phyloP scores from a whole-genome alignment of 1,284 basidiomycete species.

The Sphaerobolus stellatus region DNA sequence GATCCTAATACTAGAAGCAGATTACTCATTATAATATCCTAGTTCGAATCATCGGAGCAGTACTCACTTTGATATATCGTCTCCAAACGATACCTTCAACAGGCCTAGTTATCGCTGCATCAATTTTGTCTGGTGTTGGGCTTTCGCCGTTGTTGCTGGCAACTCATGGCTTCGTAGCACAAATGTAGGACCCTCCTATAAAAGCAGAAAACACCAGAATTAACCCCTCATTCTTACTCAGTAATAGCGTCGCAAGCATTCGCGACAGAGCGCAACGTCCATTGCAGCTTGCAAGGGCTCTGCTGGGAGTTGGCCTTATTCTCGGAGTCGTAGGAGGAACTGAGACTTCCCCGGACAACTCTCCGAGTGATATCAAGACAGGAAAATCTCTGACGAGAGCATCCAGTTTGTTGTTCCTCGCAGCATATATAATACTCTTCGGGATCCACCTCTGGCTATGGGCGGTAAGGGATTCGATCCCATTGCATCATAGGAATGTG shows the following conservation, averaged over 20 bases:
- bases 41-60: slow-evolving; percentile 61
- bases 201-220: neutral
- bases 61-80: slow-evolving; percentile 54
- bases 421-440: slow-evolving; percentile 45
- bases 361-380: neutral
- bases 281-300: slow-evolving; percentile 41
- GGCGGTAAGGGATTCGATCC: slow-evolving; percentile 43
- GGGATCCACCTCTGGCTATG: slow-evolving; percentile 47
- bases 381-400: slow-evolving; percentile 9
- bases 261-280: slow-evolving; percentile 20
- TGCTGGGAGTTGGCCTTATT: slow-evolving; percentile 44
- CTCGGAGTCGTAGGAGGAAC: slow-evolving; percentile 52
- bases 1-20: neutral
- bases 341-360: slow-evolving; percentile 16
- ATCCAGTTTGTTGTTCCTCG: slow-evolving; percentile 51
- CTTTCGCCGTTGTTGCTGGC: slow-evolving; percentile 53
- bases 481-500: slow-evolving; percentile 50
- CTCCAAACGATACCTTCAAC: slow-evolving; percentile 34
- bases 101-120: slow-evolving; percentile 49
- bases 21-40: neutral
- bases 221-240: slow-evolving; percentile 7
- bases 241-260: slow-evolving; percentile 31
- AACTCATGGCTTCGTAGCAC: slow-evolving; percentile 57
- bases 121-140: slow-evolving; percentile 55
- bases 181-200: slow-evolving; percentile 47